Conservation (phyloP, 1,284 basidiomycete genomes). For the Afroboletus lepidellus region DNA sequence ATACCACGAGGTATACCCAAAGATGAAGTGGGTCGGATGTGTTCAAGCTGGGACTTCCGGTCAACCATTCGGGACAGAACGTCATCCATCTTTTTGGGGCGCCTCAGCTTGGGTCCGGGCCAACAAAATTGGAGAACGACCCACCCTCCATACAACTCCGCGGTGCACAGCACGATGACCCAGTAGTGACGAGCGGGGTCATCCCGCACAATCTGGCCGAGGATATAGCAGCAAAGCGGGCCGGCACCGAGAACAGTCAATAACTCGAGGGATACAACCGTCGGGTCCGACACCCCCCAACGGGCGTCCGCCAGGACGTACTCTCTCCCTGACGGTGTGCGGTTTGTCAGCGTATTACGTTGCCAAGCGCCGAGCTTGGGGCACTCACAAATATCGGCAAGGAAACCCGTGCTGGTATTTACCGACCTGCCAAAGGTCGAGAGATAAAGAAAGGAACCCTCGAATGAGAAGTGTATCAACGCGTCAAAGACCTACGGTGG, state of each 20-base stretch:
- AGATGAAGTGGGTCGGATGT: slow-evolving; percentile 62
- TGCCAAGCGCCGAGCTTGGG: neutral
- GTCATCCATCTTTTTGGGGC: slow-evolving; percentile 67
- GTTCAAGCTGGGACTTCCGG: slow-evolving; percentile 67
- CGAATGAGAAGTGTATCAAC: slow-evolving; percentile 75
- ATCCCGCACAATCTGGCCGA: slow-evolving; percentile 58
- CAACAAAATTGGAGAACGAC: slow-evolving; percentile 17
- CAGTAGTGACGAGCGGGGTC: slow-evolving; percentile 77
- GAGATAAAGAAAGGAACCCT: slow-evolving; percentile 75
- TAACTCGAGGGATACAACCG: slow-evolving; percentile 77
- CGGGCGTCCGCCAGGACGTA: slow-evolving; percentile 78
- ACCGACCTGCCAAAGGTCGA: slow-evolving; percentile 73
- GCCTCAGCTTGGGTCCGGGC: neutral
- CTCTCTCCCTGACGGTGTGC: slow-evolving; percentile 46
- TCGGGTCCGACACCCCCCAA: slow-evolving; percentile 77
- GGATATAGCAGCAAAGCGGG: slow-evolving; percentile 67
- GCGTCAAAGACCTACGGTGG: slow-evolving; percentile 64
- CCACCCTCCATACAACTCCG: slow-evolving; percentile 76
- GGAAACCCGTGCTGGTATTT: slow-evolving; percentile 62
- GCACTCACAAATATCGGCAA: slow-evolving; percentile 75
- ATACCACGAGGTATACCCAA: slow-evolving; percentile 54
- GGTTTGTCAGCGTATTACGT: neutral
- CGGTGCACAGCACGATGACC: slow-evolving; percentile 73
- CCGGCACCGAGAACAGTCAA: slow-evolving; percentile 79
- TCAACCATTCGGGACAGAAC: slow-evolving; percentile 82